Percentiles rank a stretch among this genome's conserved stretches.
Evolutionary conservation across 129 eudicot genomes (phyloP).

Genomic region (Oenanthe sinensis): DNA sequence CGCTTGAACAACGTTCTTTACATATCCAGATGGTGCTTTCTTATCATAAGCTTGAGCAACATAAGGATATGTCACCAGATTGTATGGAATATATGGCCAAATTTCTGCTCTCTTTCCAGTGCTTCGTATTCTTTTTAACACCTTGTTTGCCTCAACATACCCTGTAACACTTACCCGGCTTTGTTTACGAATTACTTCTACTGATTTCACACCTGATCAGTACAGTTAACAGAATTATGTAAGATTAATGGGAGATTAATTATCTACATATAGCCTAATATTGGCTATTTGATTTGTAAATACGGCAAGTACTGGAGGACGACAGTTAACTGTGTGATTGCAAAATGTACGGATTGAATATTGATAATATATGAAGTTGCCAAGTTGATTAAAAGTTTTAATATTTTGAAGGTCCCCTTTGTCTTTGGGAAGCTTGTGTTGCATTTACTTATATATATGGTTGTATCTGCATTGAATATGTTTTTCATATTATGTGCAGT

Average conservation of each 20-base stretch:
- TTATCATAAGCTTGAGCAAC: conserved; percentile 21
- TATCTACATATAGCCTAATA: neutral
- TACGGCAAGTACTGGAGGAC: neutral
- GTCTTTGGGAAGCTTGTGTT: too few relatives aligned
- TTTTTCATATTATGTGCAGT: neutral
- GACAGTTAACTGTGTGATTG: neutral
- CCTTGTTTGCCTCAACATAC: conserved; percentile 5
- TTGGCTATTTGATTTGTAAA: neutral
- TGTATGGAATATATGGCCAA: conserved; percentile 25
- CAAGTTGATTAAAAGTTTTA: neutral
- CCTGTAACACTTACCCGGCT: conserved; percentile 20
- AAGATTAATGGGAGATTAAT: neutral
- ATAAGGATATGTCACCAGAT: conserved; percentile 23
- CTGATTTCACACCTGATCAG: conserved; percentile 17
- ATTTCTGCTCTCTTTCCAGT: conserved; percentile 25
- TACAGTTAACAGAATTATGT: neutral
- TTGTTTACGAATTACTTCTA: conserved; percentile 15
- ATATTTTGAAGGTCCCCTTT: neutral
- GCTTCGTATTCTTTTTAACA: conserved; percentile 13
- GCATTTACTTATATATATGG: too few relatives aligned
- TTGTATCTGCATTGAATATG: too few relatives aligned
- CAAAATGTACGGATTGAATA: too few relatives aligned
- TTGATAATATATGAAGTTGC: neutral
- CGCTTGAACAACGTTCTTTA: conserved; percentile 17
- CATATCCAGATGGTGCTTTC: conserved; percentile 21